phyloP scores from a whole-genome alignment of 306 rosid species.

The Begonia masoniana region DNA sequence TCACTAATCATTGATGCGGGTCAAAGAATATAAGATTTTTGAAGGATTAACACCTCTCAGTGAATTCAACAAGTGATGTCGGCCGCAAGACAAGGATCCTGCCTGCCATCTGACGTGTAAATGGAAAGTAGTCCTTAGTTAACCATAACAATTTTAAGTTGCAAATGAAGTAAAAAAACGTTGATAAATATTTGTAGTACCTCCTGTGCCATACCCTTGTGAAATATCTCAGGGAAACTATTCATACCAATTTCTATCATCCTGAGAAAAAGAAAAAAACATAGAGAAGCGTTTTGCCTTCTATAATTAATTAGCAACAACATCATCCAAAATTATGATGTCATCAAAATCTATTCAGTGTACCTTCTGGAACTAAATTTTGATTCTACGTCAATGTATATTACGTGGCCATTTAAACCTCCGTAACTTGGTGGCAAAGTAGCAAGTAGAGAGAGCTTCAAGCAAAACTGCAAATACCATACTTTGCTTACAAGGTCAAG shows the following conservation, averaged over 20 bases:
- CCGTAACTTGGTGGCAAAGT: conserved; percentile 54
- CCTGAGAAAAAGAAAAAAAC: conserved; percentile 20
- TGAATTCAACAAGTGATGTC: conserved; percentile 63
- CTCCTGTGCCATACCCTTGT: conserved; percentile 72
- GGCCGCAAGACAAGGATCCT: conserved; percentile 75
- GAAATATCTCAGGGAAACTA: conserved; percentile 81
- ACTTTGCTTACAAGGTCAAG: not conserved
- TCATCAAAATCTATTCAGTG: conserved; percentile 3
- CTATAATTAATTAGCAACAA: conserved; percentile 10
- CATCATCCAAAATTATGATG: conserved; percentile 9
- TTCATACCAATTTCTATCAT: conserved; percentile 74
- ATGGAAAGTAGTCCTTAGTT: conserved; percentile 7
- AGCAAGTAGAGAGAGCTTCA: conserved; percentile 82
- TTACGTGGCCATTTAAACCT: conserved; percentile 72
- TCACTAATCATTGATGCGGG: conserved; percentile 1
- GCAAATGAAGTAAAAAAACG: not conserved
- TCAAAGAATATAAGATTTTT: not conserved
- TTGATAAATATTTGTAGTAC: conserved; percentile 23
- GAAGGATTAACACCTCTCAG: conserved; percentile 44
- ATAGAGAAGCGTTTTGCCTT: conserved; percentile 2
- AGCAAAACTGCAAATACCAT: conserved; percentile 48
- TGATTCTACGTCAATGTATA: conserved; percentile 77
- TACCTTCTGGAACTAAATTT: conserved; percentile 87
- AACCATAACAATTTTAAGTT: not conserved
- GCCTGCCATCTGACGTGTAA: conserved; percentile 65